A percentile compares a stretch with the other conserved stretches of the same genome.
phyloP scores from a whole-genome alignment of 805 yeast species.

The Metschnikowia aberdeeniae region DNA sequence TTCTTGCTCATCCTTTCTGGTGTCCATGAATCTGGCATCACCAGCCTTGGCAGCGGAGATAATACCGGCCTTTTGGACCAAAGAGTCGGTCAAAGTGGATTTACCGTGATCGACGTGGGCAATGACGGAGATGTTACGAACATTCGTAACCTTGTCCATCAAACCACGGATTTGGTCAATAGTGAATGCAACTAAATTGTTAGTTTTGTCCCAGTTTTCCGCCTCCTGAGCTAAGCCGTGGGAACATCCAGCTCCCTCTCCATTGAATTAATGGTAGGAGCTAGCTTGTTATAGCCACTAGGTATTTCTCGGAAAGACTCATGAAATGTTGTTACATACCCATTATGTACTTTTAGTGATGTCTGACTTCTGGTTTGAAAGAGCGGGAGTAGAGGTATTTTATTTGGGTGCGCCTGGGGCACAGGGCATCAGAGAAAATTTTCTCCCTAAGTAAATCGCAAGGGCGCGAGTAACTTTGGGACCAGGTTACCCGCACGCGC shows the following conservation, averaged over 20 bases:
- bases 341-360: slow-evolving; percentile 30
- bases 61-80: slow-evolving; percentile 99
- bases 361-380: slow-evolving; percentile 23
- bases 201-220: slow-evolving; percentile 19
- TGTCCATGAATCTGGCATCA: slow-evolving; percentile 99
- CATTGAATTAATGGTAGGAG: too few species aligned
- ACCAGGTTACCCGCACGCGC: slow-evolving; percentile 18
- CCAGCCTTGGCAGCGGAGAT: slow-evolving; percentile 99
- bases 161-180: slow-evolving; percentile 90
- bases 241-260: neutral
- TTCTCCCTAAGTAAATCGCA: slow-evolving; percentile 15
- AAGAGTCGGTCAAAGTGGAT: slow-evolving; percentile 98
- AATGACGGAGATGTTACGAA: slow-evolving; percentile 99
- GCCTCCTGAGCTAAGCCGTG: neutral
- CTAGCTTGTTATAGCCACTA: too few species aligned
- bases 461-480: slow-evolving; percentile 13
- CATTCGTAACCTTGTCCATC: slow-evolving; percentile 99
- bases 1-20: slow-evolving; percentile 99
- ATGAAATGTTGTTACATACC: slow-evolving; percentile 25
- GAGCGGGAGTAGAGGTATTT: slow-evolving; percentile 18
- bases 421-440: slow-evolving; percentile 21
- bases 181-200: slow-evolving; percentile 46
- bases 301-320: neutral
- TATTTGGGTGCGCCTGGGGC: slow-evolving; percentile 18
- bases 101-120: slow-evolving; percentile 99